Conservation (phyloP, 2,329 filamentous ascomycete genomes). For the Botrytis aclada region DNA sequence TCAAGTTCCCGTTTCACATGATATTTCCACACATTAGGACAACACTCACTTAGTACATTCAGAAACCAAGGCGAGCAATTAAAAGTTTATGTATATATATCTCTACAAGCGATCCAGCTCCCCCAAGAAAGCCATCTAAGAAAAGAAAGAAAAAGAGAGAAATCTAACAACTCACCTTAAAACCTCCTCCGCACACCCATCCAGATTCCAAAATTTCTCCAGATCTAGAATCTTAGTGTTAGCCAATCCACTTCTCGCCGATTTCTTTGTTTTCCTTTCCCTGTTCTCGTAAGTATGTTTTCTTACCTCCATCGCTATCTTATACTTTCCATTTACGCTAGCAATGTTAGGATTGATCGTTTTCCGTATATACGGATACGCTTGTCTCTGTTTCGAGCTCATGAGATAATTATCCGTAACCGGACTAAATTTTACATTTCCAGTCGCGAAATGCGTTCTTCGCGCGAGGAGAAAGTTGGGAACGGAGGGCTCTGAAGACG, state of each 20-base stretch:
- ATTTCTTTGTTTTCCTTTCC: background rate
- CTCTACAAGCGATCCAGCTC: too few relatives aligned
- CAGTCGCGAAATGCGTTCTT: background rate
- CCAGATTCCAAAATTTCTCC: background rate
- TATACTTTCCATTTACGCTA: background rate
- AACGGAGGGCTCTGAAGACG: too few relatives aligned
- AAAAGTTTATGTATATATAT: background rate
- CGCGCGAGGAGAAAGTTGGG: background rate
- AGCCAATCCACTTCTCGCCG: background rate
- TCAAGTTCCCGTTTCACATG: background rate
- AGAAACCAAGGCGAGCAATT: background rate
- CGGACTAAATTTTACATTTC: background rate
- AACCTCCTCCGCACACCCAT: background rate
- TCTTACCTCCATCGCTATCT: background rate
- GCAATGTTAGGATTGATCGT: background rate
- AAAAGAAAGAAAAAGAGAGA: background rate
- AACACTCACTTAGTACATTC: background rate
- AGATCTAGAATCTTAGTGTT: background rate
- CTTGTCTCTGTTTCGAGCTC: too few relatives aligned
- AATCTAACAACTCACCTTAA: background rate
- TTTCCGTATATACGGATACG: background rate
- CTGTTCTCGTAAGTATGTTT: background rate
- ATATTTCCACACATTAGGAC: background rate
- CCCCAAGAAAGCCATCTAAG: background rate
- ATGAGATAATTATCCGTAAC: background rate